phyloP scores from a whole-genome alignment of 2,329 filamentous ascomycete species.

The Stemphylium vesicarium region DNA sequence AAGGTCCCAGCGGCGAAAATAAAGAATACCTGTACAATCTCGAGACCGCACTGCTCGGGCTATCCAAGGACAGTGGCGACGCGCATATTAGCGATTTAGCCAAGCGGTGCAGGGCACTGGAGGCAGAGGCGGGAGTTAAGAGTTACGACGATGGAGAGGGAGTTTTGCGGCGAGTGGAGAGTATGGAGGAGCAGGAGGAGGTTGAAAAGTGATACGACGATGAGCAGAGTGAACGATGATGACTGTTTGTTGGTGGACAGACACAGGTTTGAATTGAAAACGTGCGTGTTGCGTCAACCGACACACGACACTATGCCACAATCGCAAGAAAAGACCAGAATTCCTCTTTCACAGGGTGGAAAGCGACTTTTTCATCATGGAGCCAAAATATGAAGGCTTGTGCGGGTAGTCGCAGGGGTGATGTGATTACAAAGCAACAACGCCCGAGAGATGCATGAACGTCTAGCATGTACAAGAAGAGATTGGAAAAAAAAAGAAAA shows the following conservation, averaged over 20 bases:
- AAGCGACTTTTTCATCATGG: too few species aligned
- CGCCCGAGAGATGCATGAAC: conserved; percentile 12
- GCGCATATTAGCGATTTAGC: conserved; percentile 85
- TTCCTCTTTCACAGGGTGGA: too few species aligned
- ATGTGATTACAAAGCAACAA: conserved; percentile 20
- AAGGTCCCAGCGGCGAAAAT: conserved; percentile 86
- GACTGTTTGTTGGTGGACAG: too few species aligned
- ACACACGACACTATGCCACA: too few species aligned
- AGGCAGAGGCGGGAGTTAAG: conserved; percentile 44
- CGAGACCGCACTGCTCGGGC: conserved; percentile 72
- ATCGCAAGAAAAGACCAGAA: too few species aligned
- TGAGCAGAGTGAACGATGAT: too few species aligned
- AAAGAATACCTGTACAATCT: conserved; percentile 86
- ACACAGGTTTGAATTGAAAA: too few species aligned
- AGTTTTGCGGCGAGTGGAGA: conserved; percentile 53
- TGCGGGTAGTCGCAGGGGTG: conserved; percentile 1
- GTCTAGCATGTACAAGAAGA: neutral
- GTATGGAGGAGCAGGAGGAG: conserved; percentile 67
- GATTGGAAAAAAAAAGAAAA: neutral
- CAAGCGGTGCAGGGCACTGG: conserved; percentile 70
- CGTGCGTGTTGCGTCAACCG: too few species aligned
- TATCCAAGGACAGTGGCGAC: conserved; percentile 80
- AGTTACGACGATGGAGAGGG: conserved; percentile 21
- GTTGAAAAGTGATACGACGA: conserved; percentile 60
- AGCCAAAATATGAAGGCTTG: too few species aligned